A percentile compares a stretch with the other conserved stretches of the same genome.
These are phyloP conservation scores for Afroboletus lepidellus DNA, from an alignment of 1,284 basidiomycete species.

Conservation along the genomic window DNA sequence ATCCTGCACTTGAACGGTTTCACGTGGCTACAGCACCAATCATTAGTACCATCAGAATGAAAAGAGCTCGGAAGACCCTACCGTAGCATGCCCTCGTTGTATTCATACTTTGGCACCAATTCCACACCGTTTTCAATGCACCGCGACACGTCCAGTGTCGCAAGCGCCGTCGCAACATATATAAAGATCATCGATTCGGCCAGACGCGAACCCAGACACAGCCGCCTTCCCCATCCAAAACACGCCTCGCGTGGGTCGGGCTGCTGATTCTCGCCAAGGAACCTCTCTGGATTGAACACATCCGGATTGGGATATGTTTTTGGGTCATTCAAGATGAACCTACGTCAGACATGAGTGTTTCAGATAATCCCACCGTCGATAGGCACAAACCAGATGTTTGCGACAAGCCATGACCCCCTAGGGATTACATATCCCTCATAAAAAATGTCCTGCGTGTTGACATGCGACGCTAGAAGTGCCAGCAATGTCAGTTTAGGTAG, in stretches of 20 bases:
- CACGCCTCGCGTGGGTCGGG: conserved; percentile 7
- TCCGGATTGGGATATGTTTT: neutral
- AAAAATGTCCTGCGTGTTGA: neutral
- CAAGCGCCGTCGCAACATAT: no score
- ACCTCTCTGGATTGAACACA: no score
- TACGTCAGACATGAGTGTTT: neutral
- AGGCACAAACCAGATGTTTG: neutral
- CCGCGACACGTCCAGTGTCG: no score
- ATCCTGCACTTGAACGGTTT: no score
- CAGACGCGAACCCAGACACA: conserved; percentile 13
- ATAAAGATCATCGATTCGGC: no score
- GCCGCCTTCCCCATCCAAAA: conserved; percentile 4
- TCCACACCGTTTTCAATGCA: no score
- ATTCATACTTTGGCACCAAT: conserved; percentile 4
- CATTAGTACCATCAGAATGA: no score
- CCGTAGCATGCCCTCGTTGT: conserved; percentile 1
- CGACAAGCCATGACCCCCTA: neutral
- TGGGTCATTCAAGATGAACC: neutral
- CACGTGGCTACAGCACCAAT: conserved; percentile 14
- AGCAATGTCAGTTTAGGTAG: no score
- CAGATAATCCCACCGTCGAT: neutral
- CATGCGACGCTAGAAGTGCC: neutral
- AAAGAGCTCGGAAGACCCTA: neutral
- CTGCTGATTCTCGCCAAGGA: neutral
- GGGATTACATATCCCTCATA: neutral